Base-by-base conservation (phyloP, 2,329 filamentous ascomycete species). In the Lomentospora prolificans region DNA sequence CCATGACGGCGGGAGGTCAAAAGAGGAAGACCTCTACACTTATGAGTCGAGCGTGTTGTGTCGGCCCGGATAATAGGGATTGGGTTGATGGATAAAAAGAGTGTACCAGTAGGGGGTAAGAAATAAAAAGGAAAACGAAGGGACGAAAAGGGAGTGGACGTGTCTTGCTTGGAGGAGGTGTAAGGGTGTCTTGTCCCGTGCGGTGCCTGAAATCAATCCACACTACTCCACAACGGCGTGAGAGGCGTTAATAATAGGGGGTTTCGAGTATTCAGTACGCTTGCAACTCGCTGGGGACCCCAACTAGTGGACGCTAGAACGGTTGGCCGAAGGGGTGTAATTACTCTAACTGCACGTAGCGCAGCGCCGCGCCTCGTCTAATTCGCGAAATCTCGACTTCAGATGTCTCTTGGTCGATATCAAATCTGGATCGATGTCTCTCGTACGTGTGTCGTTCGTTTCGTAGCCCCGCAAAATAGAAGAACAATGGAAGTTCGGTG, bases 1-100 rank as follows among this genome's bases (percentile, higher is more conserved):
- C 81, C 84, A 87, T 87, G 62, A 63, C 64, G 63, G 59, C 61
- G 57, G 24, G 55, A 56, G 53, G 46, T 50, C 53, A 48, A 39
- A 50, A n/a, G 44, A 39, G 53, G 12, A 31, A 28, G 46, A 28
- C 41, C 53, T 51, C 53, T 50, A 51, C 53, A 39, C 44, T 55
- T 51, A 30, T 48, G 24, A 50, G 27, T 22, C 39, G 28, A 48
- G 24, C 22, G n/a, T 25, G 50, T 17, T 33, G 28, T 52, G 44
- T 33, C n/a, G 50, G 28, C 28, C 50, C 50, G 50, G 50, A 52
- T 52, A 52, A 52, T 52, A 33, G 50, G 50, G 30, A 52, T 52
- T 24, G 50, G 22, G 33, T 33, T 24, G 24, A 39, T 50, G 53
- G 53, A 28, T 50, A 39, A 55, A 51, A 39, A 30, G 44, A 24